Conservation (phyloP, 2,329 filamentous ascomycete species). For the Bipolaris bicolor region DNA sequence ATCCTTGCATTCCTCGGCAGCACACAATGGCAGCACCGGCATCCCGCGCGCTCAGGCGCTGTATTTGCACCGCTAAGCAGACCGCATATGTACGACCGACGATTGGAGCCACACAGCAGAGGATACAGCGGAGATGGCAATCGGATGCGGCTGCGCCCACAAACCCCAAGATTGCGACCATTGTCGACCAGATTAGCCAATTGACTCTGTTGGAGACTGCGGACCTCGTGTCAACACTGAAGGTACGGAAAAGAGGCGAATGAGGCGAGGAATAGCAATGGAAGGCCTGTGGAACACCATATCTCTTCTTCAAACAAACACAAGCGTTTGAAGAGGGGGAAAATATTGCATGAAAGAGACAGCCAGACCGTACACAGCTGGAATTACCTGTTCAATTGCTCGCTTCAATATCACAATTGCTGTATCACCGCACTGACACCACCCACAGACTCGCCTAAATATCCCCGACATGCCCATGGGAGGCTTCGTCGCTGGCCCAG, state of each 20-base stretch:
- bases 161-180: conserved; percentile 90
- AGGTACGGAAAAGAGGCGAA: conserved; percentile 64
- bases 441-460: conserved; percentile 82
- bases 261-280: not conserved
- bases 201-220: conserved; percentile 97
- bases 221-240: conserved; percentile 90
- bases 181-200: conserved; percentile 98
- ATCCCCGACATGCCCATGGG: conserved; percentile 97
- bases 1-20: conserved; percentile 22
- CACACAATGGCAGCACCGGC: conserved; percentile 53
- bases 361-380: not conserved
- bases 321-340: not conserved
- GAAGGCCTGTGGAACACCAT: not conserved
- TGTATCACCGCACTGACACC: conserved; percentile 2
- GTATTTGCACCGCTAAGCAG: conserved; percentile 47
- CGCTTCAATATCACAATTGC: not conserved
- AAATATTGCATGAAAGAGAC: not conserved
- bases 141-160: conserved; percentile 69
- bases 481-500: conserved; percentile 75
- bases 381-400: not conserved
- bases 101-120: conserved; percentile 45
- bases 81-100: conserved; percentile 38
- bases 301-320: not conserved
- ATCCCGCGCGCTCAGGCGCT: conserved; percentile 53
- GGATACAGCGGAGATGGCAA: conserved; percentile 76